These are phyloP conservation scores for Zasmidium angulare DNA, from an alignment of 2,329 filamentous ascomycete species.

Conservation along the genomic window DNA sequence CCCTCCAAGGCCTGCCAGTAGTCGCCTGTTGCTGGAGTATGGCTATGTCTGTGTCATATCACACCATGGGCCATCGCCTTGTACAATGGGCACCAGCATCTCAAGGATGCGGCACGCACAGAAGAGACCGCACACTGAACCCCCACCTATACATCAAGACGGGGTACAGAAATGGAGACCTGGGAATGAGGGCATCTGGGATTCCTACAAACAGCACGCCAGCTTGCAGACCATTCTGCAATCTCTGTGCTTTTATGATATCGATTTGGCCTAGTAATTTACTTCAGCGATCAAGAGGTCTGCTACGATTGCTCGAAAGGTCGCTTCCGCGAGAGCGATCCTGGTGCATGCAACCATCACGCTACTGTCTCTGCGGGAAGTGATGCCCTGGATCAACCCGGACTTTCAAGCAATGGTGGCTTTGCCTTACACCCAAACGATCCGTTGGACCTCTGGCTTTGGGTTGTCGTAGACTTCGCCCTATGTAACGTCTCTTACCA, in stretches of 20 bases:
- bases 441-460: neutral
- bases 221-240: neutral
- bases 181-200: neutral
- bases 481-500: neutral
- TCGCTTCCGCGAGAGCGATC: neutral
- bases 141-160: neutral
- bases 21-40: too few relatives aligned
- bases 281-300: neutral
- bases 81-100: neutral
- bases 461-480: neutral
- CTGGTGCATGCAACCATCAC: neutral
- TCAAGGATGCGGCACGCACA: neutral
- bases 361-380: neutral
- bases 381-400: neutral
- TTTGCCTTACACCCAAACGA: neutral
- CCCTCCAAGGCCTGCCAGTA: too few relatives aligned
- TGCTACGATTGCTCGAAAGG: neutral
- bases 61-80: too few relatives aligned
- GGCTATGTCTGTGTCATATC: too few relatives aligned
- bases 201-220: neutral
- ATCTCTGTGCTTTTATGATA: neutral
- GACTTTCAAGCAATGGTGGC: neutral
- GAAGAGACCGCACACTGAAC: neutral
- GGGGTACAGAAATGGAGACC: neutral
- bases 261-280: neutral